phyloP scores from a whole-genome alignment of 768 basidiomycete species.

The Suillus paluster region DNA sequence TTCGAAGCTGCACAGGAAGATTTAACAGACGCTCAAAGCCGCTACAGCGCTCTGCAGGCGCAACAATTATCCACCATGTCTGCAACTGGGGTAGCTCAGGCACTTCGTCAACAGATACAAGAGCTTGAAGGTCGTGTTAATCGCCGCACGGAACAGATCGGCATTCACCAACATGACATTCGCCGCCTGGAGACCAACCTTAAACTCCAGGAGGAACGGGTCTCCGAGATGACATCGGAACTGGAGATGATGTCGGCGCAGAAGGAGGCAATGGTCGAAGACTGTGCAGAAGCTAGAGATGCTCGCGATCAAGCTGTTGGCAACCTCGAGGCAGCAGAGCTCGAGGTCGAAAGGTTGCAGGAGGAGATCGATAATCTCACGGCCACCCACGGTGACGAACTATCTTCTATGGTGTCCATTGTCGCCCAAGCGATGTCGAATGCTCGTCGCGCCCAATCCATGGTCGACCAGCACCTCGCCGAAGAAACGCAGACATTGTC shows the following conservation, averaged over 20 bases:
- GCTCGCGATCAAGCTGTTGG: conserved; percentile 67
- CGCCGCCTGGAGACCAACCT: conserved; percentile 76
- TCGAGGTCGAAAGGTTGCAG: conserved; percentile 55
- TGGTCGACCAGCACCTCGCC: conserved; percentile 6
- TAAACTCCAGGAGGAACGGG: conserved; percentile 72
- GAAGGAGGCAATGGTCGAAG: conserved; percentile 83
- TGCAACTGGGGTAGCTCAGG: conserved; percentile 53
- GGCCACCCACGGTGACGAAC: conserved; percentile 36
- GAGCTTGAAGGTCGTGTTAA: conserved; percentile 69
- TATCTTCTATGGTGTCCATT: conserved; percentile 44
- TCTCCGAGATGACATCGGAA: conserved; percentile 71
- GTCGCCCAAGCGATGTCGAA: conserved; percentile 40
- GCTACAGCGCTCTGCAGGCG: conserved; percentile 64
- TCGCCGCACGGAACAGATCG: conserved; percentile 74
- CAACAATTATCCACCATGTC: conserved; percentile 72
- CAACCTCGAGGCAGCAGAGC: conserved; percentile 63
- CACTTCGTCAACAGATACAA: conserved; percentile 66
- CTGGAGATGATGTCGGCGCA: conserved; percentile 66
- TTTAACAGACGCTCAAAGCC: conserved; percentile 57
- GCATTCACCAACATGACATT: conserved; percentile 80
- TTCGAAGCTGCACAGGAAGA: conserved; percentile 56
- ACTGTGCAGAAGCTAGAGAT: conserved; percentile 78
- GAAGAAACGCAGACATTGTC: conserved; percentile 1
- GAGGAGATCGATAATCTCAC: conserved; percentile 23
- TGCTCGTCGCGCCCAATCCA: conserved; percentile 28